These are phyloP conservation scores for Adenanthera pavonina DNA, from an alignment of 306 rosid species.

Conservation along the genomic window DNA sequence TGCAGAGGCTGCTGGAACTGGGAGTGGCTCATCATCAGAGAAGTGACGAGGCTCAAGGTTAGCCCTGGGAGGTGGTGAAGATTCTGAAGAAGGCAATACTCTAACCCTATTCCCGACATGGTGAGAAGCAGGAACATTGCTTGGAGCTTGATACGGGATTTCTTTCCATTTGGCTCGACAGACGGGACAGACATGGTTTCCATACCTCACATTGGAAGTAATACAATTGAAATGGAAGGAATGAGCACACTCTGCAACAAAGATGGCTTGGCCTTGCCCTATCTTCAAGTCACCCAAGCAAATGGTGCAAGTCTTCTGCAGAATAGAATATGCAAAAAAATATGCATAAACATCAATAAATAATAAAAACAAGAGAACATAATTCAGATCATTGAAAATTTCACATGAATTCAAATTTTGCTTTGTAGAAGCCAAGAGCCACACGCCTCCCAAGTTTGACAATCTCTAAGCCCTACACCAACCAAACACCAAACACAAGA, in stretches of 20 bases:
- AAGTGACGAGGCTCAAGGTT: background rate
- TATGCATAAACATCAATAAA: background rate
- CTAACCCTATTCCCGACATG: background rate
- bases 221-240: slow-evolving; percentile 71
- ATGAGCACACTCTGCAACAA: slow-evolving; percentile 45
- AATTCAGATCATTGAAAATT: slow-evolving; percentile 12
- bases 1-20: background rate
- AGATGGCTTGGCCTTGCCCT: slow-evolving; percentile 65
- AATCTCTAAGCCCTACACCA: background rate
- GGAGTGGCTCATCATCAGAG: slow-evolving; percentile 26
- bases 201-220: slow-evolving; percentile 68
- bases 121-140: slow-evolving; percentile 40
- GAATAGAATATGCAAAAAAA: background rate
- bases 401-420: background rate
- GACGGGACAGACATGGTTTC: slow-evolving; percentile 67
- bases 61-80: background rate
- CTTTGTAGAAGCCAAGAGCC: background rate
- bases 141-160: slow-evolving; percentile 57
- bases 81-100: background rate
- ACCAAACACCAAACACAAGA: background rate
- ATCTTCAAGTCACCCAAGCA: slow-evolving; percentile 61
- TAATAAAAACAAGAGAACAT: background rate
- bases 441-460: background rate
- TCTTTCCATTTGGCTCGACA: slow-evolving; percentile 75
- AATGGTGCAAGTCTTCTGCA: slow-evolving; percentile 66